Evolutionary conservation across 2,329 filamentous ascomycete genomes (phyloP).

Genomic region (Curvularia hawaiiensis): DNA sequence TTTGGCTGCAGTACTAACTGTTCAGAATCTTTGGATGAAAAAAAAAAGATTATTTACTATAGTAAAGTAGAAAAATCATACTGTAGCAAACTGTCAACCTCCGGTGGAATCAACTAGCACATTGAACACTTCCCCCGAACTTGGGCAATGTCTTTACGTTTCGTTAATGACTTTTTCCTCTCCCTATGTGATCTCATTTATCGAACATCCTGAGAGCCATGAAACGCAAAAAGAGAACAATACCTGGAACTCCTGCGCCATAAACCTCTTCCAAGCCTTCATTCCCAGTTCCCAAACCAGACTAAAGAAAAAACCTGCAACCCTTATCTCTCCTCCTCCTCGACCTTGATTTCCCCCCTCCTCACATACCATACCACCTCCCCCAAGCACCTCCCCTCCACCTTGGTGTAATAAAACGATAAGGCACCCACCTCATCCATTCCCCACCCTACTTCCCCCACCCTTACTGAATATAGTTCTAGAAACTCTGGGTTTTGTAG

Average conservation of each 20-base stretch:
- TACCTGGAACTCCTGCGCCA: background rate
- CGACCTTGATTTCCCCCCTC: background rate
- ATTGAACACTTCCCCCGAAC: background rate
- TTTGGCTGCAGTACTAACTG: accelerated
- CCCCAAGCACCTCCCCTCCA: background rate
- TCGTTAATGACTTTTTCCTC: background rate
- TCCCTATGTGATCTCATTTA: background rate
- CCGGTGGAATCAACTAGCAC: background rate
- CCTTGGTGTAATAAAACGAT: background rate
- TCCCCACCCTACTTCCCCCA: background rate
- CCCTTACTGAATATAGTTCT: background rate
- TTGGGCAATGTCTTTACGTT: background rate
- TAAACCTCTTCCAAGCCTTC: background rate
- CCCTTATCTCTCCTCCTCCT: background rate
- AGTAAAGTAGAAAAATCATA: background rate
- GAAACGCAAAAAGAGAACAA: background rate
- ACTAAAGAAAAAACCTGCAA: background rate
- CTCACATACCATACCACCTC: constrained; percentile 2
- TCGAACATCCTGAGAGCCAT: background rate
- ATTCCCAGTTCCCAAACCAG: background rate
- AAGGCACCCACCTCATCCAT: background rate
- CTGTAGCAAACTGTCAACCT: background rate
- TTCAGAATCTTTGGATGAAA: no score
- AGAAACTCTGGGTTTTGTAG: background rate
- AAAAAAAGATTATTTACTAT: no score